Evolutionary conservation across 306 rosid species (phyloP), one percentile per base, ranked within the genome.

Genomic region (Cucumis hystrix): DNA sequence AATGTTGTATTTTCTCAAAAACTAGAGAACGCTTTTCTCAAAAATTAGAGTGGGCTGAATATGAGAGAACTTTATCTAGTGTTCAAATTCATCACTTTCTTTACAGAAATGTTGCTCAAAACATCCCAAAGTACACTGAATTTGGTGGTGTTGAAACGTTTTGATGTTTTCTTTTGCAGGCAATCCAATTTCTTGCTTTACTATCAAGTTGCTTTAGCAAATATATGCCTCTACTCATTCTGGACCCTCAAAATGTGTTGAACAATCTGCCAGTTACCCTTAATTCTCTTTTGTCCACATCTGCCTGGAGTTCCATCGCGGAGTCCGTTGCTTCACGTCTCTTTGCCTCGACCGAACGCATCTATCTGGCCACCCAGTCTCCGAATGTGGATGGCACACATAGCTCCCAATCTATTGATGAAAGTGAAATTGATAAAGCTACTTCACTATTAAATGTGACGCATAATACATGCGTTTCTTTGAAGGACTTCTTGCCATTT

Each of bases 201-300:
- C 85, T 95, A 25, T 89, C 97, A 13, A 92, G 96, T 74, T 75
- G 88, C 83, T 87, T 88, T 84, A 82, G 96, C 92, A 90, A 94
- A 83, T 94, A 92, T 62, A 90, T 94, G 97, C 92, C 98, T 62
- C 52, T 90, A 18, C 88, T 95, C 82, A 86, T 85, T 57, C 84
- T 89, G 77, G 93, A 95, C 80, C 89, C 82, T 78, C 87, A 62
- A 10, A 37, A 66, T 3, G 91, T 95, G 79, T 81, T 89, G 84
- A 82, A 79, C 66, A 93, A 95, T 89, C 86, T 95, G 71, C 97
- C 98, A 11, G 86, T 92, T 70, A 88, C 93, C 21, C 87, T 95
- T 33, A 78, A 84, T 59, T 94, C 97, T 52, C 96, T 95, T 72
- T 79, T 95, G 43, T 80, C 86, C 18, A 88, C 82, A 74, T 40